Conservation (phyloP, 805 yeast genomes). For the Sugiyamaella smithiae region DNA sequence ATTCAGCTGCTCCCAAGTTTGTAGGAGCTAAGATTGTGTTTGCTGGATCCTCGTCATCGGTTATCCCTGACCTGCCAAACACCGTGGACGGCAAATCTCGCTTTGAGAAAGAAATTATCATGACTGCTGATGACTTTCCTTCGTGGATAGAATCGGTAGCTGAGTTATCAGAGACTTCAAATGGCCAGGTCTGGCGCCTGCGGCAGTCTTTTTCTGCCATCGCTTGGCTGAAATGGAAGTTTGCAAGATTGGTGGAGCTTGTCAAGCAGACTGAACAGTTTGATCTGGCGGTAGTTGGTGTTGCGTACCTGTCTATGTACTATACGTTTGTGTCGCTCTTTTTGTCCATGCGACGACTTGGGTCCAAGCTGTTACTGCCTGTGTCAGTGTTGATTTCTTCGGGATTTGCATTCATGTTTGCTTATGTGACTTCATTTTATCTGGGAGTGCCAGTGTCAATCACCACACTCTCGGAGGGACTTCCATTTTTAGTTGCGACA, state of each 20-base stretch:
- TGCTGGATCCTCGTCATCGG: conserved; percentile 21
- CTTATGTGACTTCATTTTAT: conserved; percentile 58
- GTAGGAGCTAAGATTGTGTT: conserved; percentile 25
- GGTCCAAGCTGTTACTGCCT: conserved; percentile 86
- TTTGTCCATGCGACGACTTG: conserved; percentile 68
- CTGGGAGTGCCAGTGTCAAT: conserved; percentile 64
- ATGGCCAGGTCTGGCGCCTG: conserved; percentile 24
- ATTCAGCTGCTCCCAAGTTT: conserved; percentile 19
- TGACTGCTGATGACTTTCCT: conserved; percentile 28
- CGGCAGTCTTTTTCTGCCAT: conserved; percentile 35
- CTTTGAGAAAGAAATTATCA: conserved; percentile 22
- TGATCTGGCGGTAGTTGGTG: conserved; percentile 72
- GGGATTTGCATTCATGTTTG: conserved; percentile 78
- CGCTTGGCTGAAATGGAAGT: conserved; percentile 36
- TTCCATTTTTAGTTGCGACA: conserved; percentile 89
- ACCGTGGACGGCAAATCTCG: conserved; percentile 15
- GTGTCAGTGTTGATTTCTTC: conserved; percentile 76
- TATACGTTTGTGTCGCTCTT: conserved; percentile 75
- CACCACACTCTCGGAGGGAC: conserved; percentile 78
- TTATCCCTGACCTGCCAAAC: conserved; percentile 16
- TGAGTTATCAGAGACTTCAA: conserved; percentile 19
- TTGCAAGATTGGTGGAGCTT: conserved; percentile 32
- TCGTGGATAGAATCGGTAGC: conserved; percentile 30
- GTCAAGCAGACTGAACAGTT: conserved; percentile 73
- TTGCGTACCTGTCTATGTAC: conserved; percentile 86